phyloP scores from a whole-genome alignment of 2,329 filamentous ascomycete genomes.

The Hypoxylon sp. region DNA sequence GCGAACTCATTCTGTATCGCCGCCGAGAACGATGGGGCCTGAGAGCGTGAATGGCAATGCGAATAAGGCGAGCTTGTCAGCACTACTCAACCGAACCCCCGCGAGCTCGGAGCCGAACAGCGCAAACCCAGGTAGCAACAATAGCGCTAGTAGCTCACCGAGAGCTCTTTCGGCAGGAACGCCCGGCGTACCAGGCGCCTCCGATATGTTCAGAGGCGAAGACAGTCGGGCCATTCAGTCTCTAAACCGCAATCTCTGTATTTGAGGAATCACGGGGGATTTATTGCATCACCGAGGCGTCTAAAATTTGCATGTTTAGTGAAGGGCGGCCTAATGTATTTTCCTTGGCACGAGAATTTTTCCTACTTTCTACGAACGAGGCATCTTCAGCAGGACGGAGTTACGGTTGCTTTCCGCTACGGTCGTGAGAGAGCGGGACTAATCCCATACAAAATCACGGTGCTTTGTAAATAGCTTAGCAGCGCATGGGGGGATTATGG shows the following conservation, averaged over 20 bases:
- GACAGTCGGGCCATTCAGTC: constrained; percentile 75
- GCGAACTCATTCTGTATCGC: constrained; percentile 64
- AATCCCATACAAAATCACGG: constrained; percentile 17
- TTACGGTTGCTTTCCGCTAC: constrained; percentile 33
- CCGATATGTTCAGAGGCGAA: constrained; percentile 60
- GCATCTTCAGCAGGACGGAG: constrained; percentile 33
- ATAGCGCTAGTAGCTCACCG: constrained; percentile 64
- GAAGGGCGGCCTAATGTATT: constrained; percentile 21
- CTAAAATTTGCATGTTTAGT: constrained; percentile 39
- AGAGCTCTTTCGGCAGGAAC: constrained; percentile 54
- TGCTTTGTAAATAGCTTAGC: constrained; percentile 32
- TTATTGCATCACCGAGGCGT: constrained; percentile 47
- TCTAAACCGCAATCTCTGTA: constrained; percentile 70
- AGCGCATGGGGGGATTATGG: constrained; percentile 14
- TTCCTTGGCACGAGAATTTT: constrained; percentile 24
- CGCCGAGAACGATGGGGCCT: constrained; percentile 59
- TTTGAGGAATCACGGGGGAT: constrained; percentile 44
- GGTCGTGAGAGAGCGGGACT: constrained; percentile 18
- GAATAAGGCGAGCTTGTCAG: constrained; percentile 63
- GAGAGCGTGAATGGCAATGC: constrained; percentile 47
- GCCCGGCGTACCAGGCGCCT: constrained; percentile 47
- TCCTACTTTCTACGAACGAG: constrained; percentile 8
- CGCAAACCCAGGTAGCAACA: constrained; percentile 58
- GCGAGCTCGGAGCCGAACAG: constrained; percentile 62
- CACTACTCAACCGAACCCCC: constrained; percentile 64